Percentiles rank a stretch among this genome's conserved stretches.
phyloP scores from a whole-genome alignment of 73 alveolate genomes.

The Symbiodinium natans region DNA sequence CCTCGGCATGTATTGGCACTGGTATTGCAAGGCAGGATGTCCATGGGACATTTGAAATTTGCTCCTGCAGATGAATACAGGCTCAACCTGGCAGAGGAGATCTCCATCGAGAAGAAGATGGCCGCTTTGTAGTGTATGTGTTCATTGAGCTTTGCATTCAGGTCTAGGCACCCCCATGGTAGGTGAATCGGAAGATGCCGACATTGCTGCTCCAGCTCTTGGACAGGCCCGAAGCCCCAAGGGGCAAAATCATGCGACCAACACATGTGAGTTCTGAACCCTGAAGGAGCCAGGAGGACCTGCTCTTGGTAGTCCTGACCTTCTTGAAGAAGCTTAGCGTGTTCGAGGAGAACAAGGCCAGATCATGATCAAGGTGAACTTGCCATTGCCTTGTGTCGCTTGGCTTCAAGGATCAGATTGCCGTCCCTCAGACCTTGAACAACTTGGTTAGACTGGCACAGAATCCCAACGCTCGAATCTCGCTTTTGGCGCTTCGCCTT shows the following conservation, averaged over 20 bases:
- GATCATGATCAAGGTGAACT: background rate
- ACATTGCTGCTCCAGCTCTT: slow-evolving; percentile 37
- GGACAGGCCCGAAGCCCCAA: slow-evolving; percentile 34
- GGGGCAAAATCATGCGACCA: background rate
- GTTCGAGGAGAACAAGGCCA: slow-evolving; percentile 91
- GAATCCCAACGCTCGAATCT: slow-evolving; percentile 63
- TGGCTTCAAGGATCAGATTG: slow-evolving; percentile 52
- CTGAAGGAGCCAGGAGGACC: slow-evolving; percentile 81
- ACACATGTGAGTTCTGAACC: background rate
- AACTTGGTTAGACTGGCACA: slow-evolving; percentile 74
- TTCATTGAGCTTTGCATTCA: no score
- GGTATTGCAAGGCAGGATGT: no score
- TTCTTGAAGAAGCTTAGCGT: slow-evolving; percentile 85
- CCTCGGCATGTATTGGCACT: slow-evolving; percentile 13
- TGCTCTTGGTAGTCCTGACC: slow-evolving; percentile 65
- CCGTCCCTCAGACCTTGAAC: slow-evolving; percentile 82
- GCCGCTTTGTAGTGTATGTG: no score
- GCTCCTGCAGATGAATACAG: background rate
- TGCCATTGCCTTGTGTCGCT: background rate
- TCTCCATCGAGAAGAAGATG: slow-evolving; percentile 87
- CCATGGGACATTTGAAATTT: background rate
- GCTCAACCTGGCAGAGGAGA: slow-evolving; percentile 86
- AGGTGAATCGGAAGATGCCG: slow-evolving; percentile 93
- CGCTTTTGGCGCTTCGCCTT: slow-evolving; percentile 75
- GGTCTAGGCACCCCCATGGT: no score